Percentiles rank a stretch among this genome's conserved stretches.
Conservation (phyloP, 192 early-diverging fungal species). For the Gryganskiella cystojenkinii region DNA sequence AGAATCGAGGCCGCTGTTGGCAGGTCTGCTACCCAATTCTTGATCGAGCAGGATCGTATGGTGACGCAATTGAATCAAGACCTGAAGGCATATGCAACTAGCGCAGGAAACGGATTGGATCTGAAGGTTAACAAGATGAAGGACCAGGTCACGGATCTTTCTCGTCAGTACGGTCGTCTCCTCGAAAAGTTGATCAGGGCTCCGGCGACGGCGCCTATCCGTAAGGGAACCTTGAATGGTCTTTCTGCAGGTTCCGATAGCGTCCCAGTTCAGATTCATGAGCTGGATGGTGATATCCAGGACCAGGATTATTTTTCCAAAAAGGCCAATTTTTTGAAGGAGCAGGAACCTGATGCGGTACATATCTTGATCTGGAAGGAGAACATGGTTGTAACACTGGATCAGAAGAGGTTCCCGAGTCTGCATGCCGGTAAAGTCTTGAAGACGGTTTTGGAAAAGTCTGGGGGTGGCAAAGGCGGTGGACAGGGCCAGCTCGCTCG, state of each 20-base stretch:
- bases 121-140: constrained; percentile 57
- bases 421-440: constrained; percentile 48
- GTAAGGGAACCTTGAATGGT: constrained; percentile 15
- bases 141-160: constrained; percentile 53
- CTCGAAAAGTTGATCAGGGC: constrained; percentile 56
- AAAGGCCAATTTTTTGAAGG: constrained; percentile 56
- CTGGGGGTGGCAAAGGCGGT: constrained; percentile 61
- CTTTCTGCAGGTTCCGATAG: neutral
- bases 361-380: constrained; percentile 60
- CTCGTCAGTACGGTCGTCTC: constrained; percentile 44
- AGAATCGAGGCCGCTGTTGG: constrained; percentile 71
- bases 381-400: constrained; percentile 54
- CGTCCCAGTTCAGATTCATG: constrained; percentile 35
- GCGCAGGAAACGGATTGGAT: constrained; percentile 49
- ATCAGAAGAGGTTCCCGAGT: constrained; percentile 30
- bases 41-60: constrained; percentile 57
- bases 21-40: constrained; percentile 48
- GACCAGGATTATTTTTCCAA: constrained; percentile 56
- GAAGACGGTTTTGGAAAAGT: constrained; percentile 52
- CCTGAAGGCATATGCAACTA: constrained; percentile 42
- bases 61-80: constrained; percentile 52
- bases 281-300: constrained; percentile 50
- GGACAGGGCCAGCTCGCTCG: constrained; percentile 62
- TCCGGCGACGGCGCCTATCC: constrained; percentile 11
- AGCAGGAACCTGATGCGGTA: constrained; percentile 29